Evolutionary conservation across 1,139 yeast species (phyloP).

Genomic region (Candida albicans): DNA sequence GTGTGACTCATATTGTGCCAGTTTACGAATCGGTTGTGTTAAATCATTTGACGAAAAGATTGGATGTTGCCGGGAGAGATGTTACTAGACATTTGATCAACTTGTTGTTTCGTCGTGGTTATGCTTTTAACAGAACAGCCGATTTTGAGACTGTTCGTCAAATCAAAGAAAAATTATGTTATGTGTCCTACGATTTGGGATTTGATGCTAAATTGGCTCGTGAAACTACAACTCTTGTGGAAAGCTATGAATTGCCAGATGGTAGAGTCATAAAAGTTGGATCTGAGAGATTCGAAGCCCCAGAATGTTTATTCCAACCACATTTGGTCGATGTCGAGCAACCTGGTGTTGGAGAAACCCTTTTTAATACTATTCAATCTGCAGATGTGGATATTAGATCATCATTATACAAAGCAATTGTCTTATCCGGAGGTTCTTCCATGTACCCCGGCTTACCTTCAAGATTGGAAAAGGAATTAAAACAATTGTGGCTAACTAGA

Average conservation of each 20-base stretch:
- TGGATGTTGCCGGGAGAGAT: slow-evolving; percentile 98
- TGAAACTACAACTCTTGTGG: slow-evolving; percentile 92
- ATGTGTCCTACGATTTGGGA: slow-evolving; percentile 90
- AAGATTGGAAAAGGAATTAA: slow-evolving; percentile 90
- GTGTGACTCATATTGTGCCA: slow-evolving; percentile 94
- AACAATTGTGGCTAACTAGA: slow-evolving; percentile 91
- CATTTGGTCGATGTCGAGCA: slow-evolving; percentile 95
- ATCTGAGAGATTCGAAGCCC: slow-evolving; percentile 95
- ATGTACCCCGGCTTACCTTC: slow-evolving; percentile 99
- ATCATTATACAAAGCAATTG: slow-evolving; percentile 86
- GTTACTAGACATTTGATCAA: slow-evolving; percentile 93
- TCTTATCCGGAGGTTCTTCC: slow-evolving; percentile 93
- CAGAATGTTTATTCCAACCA: slow-evolving; percentile 97
- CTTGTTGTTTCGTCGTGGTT: slow-evolving; percentile 88
- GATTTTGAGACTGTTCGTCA: slow-evolving; percentile 98
- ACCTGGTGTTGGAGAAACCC: slow-evolving; percentile 92
- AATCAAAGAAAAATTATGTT: slow-evolving; percentile 93
- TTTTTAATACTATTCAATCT: slow-evolving; percentile 88
- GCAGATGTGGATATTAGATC: slow-evolving; percentile 95
- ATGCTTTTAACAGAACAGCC: slow-evolving; percentile 97
- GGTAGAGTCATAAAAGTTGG: slow-evolving; percentile 94
- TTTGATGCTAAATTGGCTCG: slow-evolving; percentile 84
- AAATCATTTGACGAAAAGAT: slow-evolving; percentile 86
- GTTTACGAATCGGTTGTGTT: slow-evolving; percentile 95
- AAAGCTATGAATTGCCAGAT: slow-evolving; percentile 90